Evolutionary conservation across 106 monocot genomes (phyloP).

Genomic region (Ottelia alismoides): DNA sequence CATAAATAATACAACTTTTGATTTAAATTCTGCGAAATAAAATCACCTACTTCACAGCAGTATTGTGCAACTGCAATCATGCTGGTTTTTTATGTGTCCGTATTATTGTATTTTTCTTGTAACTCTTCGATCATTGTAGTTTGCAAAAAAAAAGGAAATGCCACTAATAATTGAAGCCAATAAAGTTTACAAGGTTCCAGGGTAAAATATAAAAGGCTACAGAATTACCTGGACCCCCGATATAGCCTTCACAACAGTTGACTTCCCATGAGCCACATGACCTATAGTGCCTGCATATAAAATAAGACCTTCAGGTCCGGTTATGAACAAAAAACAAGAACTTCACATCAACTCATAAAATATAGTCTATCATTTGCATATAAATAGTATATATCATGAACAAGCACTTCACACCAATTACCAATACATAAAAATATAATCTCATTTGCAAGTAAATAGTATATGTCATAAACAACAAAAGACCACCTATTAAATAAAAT

Average conservation of each 20-base stretch:
- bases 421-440: background rate
- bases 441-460: too few relatives aligned
- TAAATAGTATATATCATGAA: background rate
- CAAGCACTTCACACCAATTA: background rate
- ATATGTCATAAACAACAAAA: too few relatives aligned
- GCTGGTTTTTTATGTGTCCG: too few relatives aligned
- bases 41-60: too few relatives aligned
- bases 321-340: background rate
- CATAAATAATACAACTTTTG: too few relatives aligned
- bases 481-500: too few relatives aligned
- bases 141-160: background rate
- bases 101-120: background rate
- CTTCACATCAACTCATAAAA: background rate
- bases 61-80: too few relatives aligned
- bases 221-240: constrained; percentile 83
- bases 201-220: background rate
- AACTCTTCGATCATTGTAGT: background rate
- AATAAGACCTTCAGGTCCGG: background rate
- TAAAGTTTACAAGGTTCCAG: too few relatives aligned
- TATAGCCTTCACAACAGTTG: constrained; percentile 93
- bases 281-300: constrained; percentile 69
- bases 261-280: constrained; percentile 97
- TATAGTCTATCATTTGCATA: background rate
- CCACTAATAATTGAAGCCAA: too few relatives aligned
- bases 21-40: too few relatives aligned